A percentile compares a stretch with the other conserved stretches of the same genome.
Evolutionary conservation across 371 early-diverging fungal species (phyloP).

Genomic region (Rhizopus delemar): DNA sequence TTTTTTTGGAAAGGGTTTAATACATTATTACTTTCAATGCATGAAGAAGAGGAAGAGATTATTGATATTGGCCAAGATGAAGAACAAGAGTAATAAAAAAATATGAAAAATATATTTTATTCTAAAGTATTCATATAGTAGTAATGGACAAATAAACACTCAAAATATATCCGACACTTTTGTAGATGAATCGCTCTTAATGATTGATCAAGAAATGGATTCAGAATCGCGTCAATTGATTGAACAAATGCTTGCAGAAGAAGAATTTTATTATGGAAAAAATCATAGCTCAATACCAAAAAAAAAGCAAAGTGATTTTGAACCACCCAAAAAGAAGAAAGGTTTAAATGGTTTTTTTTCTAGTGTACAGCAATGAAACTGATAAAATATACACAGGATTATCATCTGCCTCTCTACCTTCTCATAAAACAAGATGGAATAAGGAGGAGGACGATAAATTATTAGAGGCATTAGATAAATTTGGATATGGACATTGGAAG

Average conservation of each 20-base stretch:
- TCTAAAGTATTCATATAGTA: not conserved
- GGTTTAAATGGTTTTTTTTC: not conserved
- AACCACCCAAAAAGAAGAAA: constrained; percentile 9
- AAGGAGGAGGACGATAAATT: constrained; percentile 46
- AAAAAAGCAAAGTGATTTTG: not conserved
- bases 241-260: constrained; percentile 73
- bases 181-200: not conserved
- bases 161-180: not conserved
- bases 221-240: constrained; percentile 61
- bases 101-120: too few species aligned
- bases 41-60: constrained; percentile 30
- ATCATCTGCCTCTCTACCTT: constrained; percentile 61
- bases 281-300: constrained; percentile 21
- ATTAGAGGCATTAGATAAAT: constrained; percentile 51
- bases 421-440: constrained; percentile 65
- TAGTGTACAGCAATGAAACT: too few species aligned
- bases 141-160: not conserved
- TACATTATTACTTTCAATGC: constrained; percentile 1
- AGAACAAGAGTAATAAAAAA: constrained; percentile 6
- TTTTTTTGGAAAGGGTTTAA: not conserved
- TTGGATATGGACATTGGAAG: constrained; percentile 72
- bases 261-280: constrained; percentile 61
- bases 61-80: constrained; percentile 36
- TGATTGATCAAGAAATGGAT: constrained; percentile 53
- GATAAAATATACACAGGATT: constrained; percentile 2